These are phyloP conservation scores for Barbatosphaeria neglecta DNA, from an alignment of 495 filamentous ascomycete species.

Conservation along the genomic window DNA sequence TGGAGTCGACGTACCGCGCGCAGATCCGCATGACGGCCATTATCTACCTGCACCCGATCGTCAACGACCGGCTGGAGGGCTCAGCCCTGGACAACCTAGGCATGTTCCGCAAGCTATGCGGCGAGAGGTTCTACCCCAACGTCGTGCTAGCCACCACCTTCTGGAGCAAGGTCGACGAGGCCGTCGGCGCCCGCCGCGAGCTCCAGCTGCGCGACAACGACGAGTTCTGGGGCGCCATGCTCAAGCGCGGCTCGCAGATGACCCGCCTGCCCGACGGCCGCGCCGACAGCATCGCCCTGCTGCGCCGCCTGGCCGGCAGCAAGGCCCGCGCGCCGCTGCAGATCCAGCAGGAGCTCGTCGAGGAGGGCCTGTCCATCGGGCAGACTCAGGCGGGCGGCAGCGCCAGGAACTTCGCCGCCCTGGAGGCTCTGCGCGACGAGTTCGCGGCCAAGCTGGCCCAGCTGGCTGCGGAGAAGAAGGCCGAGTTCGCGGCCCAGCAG, in stretches of 20 bases:
- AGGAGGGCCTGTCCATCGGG: slow-evolving; percentile 5
- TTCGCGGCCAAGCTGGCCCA: too few relatives aligned
- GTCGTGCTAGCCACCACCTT: slow-evolving; percentile 33
- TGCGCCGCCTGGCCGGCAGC: slow-evolving; percentile 5
- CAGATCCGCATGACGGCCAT: slow-evolving; percentile 17
- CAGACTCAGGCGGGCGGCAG: slow-evolving; percentile 24
- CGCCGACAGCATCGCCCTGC: slow-evolving; percentile 11
- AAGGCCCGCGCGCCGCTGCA: slow-evolving; percentile 13
- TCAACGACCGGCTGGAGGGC: slow-evolving; percentile 24
- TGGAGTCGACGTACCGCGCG: slow-evolving; percentile 10
- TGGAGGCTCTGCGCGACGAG: too few relatives aligned
- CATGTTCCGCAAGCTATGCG: slow-evolving; percentile 37
- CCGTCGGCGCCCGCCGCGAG: slow-evolving; percentile 20
- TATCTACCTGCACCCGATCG: slow-evolving; percentile 37
- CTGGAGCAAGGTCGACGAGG: slow-evolving; percentile 24
- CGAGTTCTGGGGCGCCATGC: slow-evolving; percentile 30
- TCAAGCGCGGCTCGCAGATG: slow-evolving; percentile 12
- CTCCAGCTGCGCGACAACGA: slow-evolving; percentile 16
- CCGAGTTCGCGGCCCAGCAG: too few relatives aligned
- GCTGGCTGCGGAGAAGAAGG: neutral
- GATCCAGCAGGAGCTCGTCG: slow-evolving; percentile 18
- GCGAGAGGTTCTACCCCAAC: slow-evolving; percentile 19
- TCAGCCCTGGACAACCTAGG: slow-evolving; percentile 27
- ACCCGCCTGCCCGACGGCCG: slow-evolving; percentile 13
- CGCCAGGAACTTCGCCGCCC: neutral